Evolutionary conservation across 768 basidiomycete genomes (phyloP).

Genomic region (Podaxis sp.): DNA sequence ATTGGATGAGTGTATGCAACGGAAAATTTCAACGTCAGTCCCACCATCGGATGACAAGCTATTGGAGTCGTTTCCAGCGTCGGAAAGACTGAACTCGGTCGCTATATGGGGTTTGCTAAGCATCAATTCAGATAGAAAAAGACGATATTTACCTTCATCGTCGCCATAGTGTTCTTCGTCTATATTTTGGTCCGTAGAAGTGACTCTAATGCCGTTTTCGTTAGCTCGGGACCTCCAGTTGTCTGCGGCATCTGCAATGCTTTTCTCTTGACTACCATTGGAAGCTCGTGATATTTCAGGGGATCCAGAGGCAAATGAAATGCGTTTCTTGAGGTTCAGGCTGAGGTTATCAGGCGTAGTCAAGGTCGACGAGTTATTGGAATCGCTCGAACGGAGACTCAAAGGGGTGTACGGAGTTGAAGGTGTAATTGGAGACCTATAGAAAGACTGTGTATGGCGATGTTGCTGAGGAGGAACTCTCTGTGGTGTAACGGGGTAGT

Average conservation of each 20-base stretch:
- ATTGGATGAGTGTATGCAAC: slow-evolving; percentile 16
- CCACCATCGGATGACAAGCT: slow-evolving; percentile 50
- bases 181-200: slow-evolving; percentile 39
- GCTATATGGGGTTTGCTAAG: slow-evolving; percentile 48
- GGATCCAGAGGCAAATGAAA: slow-evolving; percentile 45
- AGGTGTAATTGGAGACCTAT: slow-evolving; percentile 63
- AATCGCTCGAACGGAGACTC: slow-evolving; percentile 63
- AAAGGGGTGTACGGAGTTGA: slow-evolving; percentile 70
- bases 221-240: slow-evolving; percentile 74
- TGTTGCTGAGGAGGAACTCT: slow-evolving; percentile 51
- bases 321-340: slow-evolving; percentile 40
- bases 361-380: slow-evolving; percentile 51
- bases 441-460: slow-evolving; percentile 43
- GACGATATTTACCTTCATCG: slow-evolving; percentile 40
- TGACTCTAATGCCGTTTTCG: slow-evolving; percentile 71
- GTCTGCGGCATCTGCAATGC: slow-evolving; percentile 58
- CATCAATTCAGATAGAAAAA: slow-evolving; percentile 13
- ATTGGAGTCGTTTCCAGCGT: slow-evolving; percentile 45
- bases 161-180: slow-evolving; percentile 50
- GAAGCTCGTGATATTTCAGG: slow-evolving; percentile 19
- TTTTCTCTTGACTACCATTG: slow-evolving; percentile 36
- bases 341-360: slow-evolving; percentile 58
- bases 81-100: slow-evolving; percentile 49
- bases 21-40: slow-evolving; percentile 12
- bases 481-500: slow-evolving; percentile 64